Evolutionary conservation across 1,284 basidiomycete species (phyloP), one percentile per base, ranked within the genome.

Genomic region (Naganishia sp.): DNA sequence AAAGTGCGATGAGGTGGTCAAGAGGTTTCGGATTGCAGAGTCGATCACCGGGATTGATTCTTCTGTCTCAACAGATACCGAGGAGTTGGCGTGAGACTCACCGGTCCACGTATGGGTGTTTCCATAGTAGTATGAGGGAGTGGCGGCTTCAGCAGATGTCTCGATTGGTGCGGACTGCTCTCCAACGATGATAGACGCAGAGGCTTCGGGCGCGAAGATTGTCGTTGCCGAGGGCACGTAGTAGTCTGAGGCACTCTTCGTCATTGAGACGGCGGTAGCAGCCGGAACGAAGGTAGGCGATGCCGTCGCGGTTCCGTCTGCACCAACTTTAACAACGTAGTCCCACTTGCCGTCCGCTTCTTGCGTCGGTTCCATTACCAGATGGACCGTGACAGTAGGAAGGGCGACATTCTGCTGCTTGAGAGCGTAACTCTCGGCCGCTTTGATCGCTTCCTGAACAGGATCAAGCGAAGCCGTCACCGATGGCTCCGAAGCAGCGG

Each of bases 261-360:
- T 28, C 7, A 55, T 59, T 6, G 70, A 55, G 15, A 65, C 63
- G 3, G 72, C 53, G 21, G 53, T 63, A 15, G 67, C 36, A 7
- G 68, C 52, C 7, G 66, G 48, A 33, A 74, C 68, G 63, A 69
- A 78, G 11, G 75, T 76, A 2, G 79, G 77, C 1, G 71, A 71
- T 21, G 79, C 77, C 13, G 79, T 80, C 2, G 77, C 76, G 7
- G 74, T 77, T 10, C 79, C 79, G 63, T 80, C 79, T 6, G 69
- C 39, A 31, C 79, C 78, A 25, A 80, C 70, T 55, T 75, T 70
- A 10, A 79, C 74, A 43, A 78, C 73, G 46, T 80, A 80, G 64
- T 80, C 78, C 79, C 78, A 80, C 7, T 72, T 64, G 43, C 78
- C 79, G 60, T 80, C 78, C 31, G 78, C 71, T 65, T 77, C 74